Evolutionary conservation across 768 basidiomycete species (phyloP).

Genomic region (Lepiota brunneoincarnata): DNA sequence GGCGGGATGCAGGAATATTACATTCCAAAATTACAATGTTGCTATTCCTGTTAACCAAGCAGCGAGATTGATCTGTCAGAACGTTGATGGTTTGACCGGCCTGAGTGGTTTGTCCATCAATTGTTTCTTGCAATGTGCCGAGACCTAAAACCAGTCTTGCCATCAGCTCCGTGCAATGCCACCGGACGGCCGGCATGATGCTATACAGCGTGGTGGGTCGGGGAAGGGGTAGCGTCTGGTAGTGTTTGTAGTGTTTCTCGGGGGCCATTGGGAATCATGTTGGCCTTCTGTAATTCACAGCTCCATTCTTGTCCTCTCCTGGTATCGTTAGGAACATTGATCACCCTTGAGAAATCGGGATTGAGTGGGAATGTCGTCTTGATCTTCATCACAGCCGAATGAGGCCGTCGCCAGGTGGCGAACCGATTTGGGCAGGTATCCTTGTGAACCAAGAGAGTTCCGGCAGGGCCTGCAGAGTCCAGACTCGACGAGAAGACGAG

Average conservation of each 20-base stretch:
- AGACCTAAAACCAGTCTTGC: not conserved
- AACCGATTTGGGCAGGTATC: not conserved
- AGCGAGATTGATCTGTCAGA: constrained; percentile 44
- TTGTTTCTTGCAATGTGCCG: not conserved
- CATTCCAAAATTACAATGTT: constrained; percentile 39
- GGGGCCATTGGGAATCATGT: too few relatives aligned
- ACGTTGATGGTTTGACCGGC: constrained; percentile 39
- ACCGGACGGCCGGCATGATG: constrained; percentile 3
- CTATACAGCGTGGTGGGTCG: too few relatives aligned
- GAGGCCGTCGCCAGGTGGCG: not conserved
- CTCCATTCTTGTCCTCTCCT: not conserved
- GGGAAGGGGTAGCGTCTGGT: too few relatives aligned
- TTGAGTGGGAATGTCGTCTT: not conserved
- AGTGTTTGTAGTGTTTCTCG: too few relatives aligned
- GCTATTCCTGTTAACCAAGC: constrained; percentile 30
- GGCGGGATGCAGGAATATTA: constrained; percentile 41
- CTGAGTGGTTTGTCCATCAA: constrained; percentile 26
- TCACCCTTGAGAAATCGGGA: not conserved
- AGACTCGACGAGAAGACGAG: not conserved
- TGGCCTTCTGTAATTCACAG: too few relatives aligned
- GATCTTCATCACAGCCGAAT: not conserved
- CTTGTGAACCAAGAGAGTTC: constrained; percentile 6
- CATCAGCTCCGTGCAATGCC: constrained; percentile 10
- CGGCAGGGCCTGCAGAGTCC: not conserved
- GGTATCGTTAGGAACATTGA: not conserved